Conservation (phyloP, 371 early-diverging fungal species). For the Ordospora colligata region DNA sequence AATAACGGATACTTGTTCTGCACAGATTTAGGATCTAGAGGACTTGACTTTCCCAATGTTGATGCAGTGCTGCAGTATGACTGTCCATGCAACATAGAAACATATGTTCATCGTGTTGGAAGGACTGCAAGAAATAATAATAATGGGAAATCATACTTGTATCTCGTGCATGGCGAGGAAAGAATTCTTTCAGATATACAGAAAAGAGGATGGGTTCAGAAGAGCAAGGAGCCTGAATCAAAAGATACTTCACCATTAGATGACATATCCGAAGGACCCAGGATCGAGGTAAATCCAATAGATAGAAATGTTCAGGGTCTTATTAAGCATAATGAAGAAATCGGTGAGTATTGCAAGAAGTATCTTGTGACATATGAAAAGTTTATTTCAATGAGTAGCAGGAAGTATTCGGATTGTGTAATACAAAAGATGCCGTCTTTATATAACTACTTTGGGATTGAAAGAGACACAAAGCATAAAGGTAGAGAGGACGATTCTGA, state of each 20-base stretch:
- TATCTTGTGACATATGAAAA: conserved; percentile 7
- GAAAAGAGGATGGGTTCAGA: background rate
- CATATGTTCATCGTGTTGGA: conserved; percentile 96
- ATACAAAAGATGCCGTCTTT: background rate
- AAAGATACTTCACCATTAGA: background rate
- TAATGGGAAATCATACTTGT: conserved; percentile 64
- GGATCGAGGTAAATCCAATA: background rate
- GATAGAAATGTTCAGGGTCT: background rate
- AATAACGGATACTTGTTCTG: conserved; percentile 40
- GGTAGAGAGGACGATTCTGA: too few species aligned
- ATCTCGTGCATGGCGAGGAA: conserved; percentile 5
- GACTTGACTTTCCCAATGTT: conserved; percentile 96
- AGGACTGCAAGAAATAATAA: conserved; percentile 96
- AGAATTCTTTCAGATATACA: background rate
- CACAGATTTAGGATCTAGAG: conserved; percentile 81
- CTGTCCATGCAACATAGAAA: conserved; percentile 92
- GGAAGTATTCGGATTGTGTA: background rate
- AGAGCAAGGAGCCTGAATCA: background rate
- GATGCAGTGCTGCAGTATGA: conserved; percentile 99
- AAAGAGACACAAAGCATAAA: background rate
- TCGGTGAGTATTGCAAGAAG: background rate
- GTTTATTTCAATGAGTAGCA: background rate
- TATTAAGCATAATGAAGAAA: background rate
- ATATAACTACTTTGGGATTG: background rate
- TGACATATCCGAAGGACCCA: background rate